Percentiles rank a stretch among this genome's conserved stretches.
Conservation (phyloP, 2,329 filamentous ascomycete genomes). For the Pseudogymnoascus sp. region DNA sequence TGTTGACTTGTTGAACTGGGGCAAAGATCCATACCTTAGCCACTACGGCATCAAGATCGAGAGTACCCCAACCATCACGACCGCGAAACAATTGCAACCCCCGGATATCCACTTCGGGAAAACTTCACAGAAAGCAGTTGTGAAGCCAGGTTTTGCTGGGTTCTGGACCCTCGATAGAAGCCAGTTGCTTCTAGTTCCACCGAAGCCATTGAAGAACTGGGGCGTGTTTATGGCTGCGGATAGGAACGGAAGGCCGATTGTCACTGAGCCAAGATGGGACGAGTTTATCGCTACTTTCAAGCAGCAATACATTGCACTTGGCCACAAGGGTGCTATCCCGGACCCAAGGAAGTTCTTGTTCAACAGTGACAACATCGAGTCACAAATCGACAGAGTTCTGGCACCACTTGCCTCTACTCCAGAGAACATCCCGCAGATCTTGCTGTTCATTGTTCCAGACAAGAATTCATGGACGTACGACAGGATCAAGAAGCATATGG, state of each 20-base stretch:
- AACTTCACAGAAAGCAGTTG: neutral
- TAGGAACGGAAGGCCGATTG: conserved; percentile 1
- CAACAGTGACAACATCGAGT: conserved; percentile 6
- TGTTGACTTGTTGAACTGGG: conserved; percentile 59
- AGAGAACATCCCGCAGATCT: conserved; percentile 50
- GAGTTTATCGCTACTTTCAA: conserved; percentile 53
- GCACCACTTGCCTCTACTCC: neutral
- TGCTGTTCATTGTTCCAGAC: conserved; percentile 69
- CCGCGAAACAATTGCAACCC: neutral
- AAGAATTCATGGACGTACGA: conserved; percentile 68
- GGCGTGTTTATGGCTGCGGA: neutral
- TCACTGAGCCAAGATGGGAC: neutral
- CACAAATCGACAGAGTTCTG: neutral
- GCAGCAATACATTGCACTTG: conserved; percentile 51
- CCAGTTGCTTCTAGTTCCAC: neutral
- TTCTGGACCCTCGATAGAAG: conserved; percentile 1
- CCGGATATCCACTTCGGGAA: neutral
- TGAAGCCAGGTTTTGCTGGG: neutral
- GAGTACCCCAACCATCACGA: conserved; percentile 22
- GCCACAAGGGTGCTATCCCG: conserved; percentile 39
- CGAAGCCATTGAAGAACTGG: conserved; percentile 4
- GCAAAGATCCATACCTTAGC: conserved; percentile 57
- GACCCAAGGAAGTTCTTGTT: neutral
- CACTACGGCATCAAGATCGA: conserved; percentile 69
- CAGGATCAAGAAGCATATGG: conserved; percentile 79